Base-by-base conservation (phyloP, 73 alveolate genomes). In the Tetrahymena elliotti region DNA sequence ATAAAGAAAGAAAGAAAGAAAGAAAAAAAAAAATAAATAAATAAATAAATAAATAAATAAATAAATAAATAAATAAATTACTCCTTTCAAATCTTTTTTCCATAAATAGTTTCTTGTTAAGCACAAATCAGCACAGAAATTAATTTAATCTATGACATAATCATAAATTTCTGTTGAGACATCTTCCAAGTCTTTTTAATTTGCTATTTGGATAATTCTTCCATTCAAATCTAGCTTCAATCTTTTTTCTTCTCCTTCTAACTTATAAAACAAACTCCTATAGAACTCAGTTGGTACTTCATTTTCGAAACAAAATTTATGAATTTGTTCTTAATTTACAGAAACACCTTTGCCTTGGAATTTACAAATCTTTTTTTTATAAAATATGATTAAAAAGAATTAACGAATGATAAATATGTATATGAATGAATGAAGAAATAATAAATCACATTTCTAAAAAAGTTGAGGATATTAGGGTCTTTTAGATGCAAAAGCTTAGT, bases 101-200 rank as follows among this genome's bases (percentile, higher is more conserved):
- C 96, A 94, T 40, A 83, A 94, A 53, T 84, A 94, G 83, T 94
- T 94, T 94, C 96, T 94, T 4, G 95, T 47, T 31, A 94, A 53
- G 33, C 95, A 94, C 16, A 94, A 84, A 20, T 94, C 96, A 52
- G 96, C 84, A n/a, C 93, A 94, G 7, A 94, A 52, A n/a, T 93
- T 94, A 13, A 94, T 52, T 94, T 88, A 53, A 9, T 88, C 93
- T 1, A 94, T 94, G 16, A 94, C 93, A 6, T 93, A 94, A 3
- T 24, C 95, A 38, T 47, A 88, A 1, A 68, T 68, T 6, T 68
- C 88, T 68, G 88, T 35, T 4, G 88, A 68, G 20, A 68, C 36
- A 31, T 68, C 88, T 20, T 94, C 93, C 27, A 38, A 33, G 33
- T 84, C 84, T 22, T 94, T 53, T 94, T 84, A 94, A 52, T 88